Evolutionary conservation across 805 yeast genomes (phyloP).

Genomic region (Zygotorulaspora sp.): DNA sequence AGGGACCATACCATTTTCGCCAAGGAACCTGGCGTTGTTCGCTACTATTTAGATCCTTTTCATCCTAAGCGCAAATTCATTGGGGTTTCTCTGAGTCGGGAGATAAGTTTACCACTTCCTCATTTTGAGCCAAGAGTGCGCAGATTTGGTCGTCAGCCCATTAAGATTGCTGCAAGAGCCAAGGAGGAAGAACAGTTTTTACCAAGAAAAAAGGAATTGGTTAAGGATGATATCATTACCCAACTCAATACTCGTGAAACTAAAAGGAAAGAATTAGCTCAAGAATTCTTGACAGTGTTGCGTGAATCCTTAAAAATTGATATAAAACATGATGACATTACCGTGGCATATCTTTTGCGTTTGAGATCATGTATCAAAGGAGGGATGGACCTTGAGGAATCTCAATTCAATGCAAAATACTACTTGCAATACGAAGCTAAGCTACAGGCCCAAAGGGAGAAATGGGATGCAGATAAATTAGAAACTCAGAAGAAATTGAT

Average conservation of each 20-base stretch:
- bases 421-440: slow-evolving; percentile 44
- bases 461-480: slow-evolving; percentile 32
- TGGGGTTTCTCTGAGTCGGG: slow-evolving; percentile 73
- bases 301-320: slow-evolving; percentile 17
- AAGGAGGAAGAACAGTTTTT: slow-evolving; percentile 54
- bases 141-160: slow-evolving; percentile 74
- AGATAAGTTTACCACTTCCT: slow-evolving; percentile 69
- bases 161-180: slow-evolving; percentile 42
- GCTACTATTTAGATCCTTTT: slow-evolving; percentile 91
- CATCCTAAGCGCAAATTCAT: slow-evolving; percentile 89
- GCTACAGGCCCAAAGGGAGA: slow-evolving; percentile 38
- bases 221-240: slow-evolving; percentile 48
- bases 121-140: slow-evolving; percentile 88
- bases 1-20: slow-evolving; percentile 92
- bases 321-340: slow-evolving; percentile 34
- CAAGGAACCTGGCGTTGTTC: slow-evolving; percentile 85
- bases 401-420: slow-evolving; percentile 55
- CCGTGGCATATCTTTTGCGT: slow-evolving; percentile 50
- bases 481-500: slow-evolving; percentile 21
- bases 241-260: slow-evolving; percentile 40
- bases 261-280: slow-evolving; percentile 34
- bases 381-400: slow-evolving; percentile 54
- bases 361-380: slow-evolving; percentile 52
- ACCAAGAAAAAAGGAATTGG: slow-evolving; percentile 63
- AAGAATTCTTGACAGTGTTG: slow-evolving; percentile 31